Percentiles rank a stretch among this genome's conserved stretches.
These are phyloP conservation scores for Sclerotinia glacialis DNA, from an alignment of 2,329 filamentous ascomycete genomes.

Conservation along the genomic window DNA sequence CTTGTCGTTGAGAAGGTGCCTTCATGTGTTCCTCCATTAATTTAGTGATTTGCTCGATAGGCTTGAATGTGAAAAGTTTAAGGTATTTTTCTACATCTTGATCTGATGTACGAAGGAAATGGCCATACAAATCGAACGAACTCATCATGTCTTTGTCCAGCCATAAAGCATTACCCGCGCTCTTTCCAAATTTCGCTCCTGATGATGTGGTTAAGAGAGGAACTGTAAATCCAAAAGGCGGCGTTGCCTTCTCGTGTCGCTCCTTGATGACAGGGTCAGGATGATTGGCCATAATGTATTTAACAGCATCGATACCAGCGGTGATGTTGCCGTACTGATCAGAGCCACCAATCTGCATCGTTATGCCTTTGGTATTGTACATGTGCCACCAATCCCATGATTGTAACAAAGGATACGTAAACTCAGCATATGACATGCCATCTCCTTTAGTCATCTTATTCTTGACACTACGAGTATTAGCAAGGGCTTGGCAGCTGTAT, in stretches of 20 bases:
- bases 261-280: slow-evolving; percentile 47
- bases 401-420: slow-evolving; percentile 88
- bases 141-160: slow-evolving; percentile 78
- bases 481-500: neutral
- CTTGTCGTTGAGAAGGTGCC: slow-evolving; percentile 68
- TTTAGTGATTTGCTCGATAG: slow-evolving; percentile 62
- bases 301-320: slow-evolving; percentile 81
- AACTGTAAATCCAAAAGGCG: slow-evolving; percentile 82
- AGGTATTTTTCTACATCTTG: slow-evolving; percentile 77
- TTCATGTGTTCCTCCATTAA: slow-evolving; percentile 66
- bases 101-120: slow-evolving; percentile 81
- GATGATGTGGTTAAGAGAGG: slow-evolving; percentile 82
- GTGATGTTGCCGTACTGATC: slow-evolving; percentile 98
- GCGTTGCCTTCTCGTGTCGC: slow-evolving; percentile 42
- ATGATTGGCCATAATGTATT: slow-evolving; percentile 63
- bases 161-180: slow-evolving; percentile 91
- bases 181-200: slow-evolving; percentile 93
- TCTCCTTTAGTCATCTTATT: slow-evolving; percentile 79
- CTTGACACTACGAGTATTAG: slow-evolving; percentile 56
- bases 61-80: slow-evolving; percentile 87
- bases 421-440: slow-evolving; percentile 92
- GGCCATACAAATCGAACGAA: slow-evolving; percentile 84
- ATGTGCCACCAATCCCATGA: slow-evolving; percentile 96
- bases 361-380: slow-evolving; percentile 64
- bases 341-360: slow-evolving; percentile 89